Evolutionary conservation across 768 basidiomycete species (phyloP), one percentile per base, ranked within the genome.

Genomic region (Cystobasidium ongulense): DNA sequence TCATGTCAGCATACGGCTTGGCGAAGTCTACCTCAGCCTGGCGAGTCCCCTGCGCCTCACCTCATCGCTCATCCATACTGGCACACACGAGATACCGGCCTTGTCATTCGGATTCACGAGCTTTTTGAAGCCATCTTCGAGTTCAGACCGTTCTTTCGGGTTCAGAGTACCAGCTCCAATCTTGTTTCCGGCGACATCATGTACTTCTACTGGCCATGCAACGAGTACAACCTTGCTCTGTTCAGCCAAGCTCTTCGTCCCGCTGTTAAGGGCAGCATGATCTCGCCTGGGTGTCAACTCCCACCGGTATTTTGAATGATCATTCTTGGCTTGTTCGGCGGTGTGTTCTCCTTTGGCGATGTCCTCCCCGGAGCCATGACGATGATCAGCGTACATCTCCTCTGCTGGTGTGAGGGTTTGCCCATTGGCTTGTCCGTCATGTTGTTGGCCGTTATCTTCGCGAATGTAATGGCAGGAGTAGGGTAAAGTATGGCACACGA

Each of bases 191-290:
- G 78, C 75, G 13, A 87, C 85, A 63, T 83, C 79, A 68, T 87
- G 81, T 76, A 98, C 86, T 76, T 96, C 92, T 43, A 95, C 95
- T 0, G 91, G 90, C 90, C 96, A 95, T 25, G 92, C 95, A 53
- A 98, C 85, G 80, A 97, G 86, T 78, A 95, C 81, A 83, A 98
- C 92, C 77, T 95, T 89, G 81, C 95, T 90, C 0, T 90, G 89
- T 15, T 87, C 83, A 1, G 88, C 85, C 39, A 99, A 86, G 13
- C 89, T 90, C 66, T 88, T 87, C 79, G 97, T 92, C 36, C 95
- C 95, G 54, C 89, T 90, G 74, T 93, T 89, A 90, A 98, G 92
- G 13, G 95, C 95, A 10, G 91, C 86, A 80, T 98, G 96, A 21
- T 93, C 94, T 76, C 92, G 88, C 46, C 95, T 85, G 0, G 88